Conservation (phyloP, 2,329 filamentous ascomycete species). For the Ophiocordyceps camponoti-saundersi region DNA sequence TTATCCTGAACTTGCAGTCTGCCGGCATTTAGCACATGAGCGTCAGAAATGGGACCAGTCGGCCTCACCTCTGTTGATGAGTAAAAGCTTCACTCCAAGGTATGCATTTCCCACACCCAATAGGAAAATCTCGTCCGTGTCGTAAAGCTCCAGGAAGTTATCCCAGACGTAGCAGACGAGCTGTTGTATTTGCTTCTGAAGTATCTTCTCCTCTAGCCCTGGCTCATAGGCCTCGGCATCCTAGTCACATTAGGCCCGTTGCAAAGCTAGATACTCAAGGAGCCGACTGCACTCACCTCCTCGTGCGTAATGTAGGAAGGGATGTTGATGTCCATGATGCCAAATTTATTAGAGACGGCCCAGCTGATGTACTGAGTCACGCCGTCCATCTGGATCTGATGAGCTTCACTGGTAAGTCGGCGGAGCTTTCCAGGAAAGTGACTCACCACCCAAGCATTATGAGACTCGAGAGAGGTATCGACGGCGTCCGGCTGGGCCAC, state of each 20-base stretch:
- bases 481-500: conserved; percentile 48
- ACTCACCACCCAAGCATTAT: conserved; percentile 79
- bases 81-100: conserved; percentile 62
- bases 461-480: conserved; percentile 59
- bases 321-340: conserved; percentile 81
- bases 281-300: conserved; percentile 23
- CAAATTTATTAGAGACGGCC: conserved; percentile 61
- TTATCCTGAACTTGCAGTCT: conserved; percentile 51
- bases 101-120: conserved; percentile 86
- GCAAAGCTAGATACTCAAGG: not conserved
- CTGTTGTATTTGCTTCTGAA: conserved; percentile 49
- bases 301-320: conserved; percentile 57
- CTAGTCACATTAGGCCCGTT: conserved; percentile 9
- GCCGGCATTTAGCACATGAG: conserved; percentile 4
- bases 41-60: not conserved
- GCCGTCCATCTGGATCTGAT: conserved; percentile 51
- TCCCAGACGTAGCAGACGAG: conserved; percentile 86
- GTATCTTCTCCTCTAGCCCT: conserved; percentile 23
- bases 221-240: conserved; percentile 31
- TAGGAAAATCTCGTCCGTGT: conserved; percentile 60
- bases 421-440: not conserved
- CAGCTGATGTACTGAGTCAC: conserved; percentile 70
- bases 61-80: conserved; percentile 57
- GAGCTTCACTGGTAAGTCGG: conserved; percentile 1
- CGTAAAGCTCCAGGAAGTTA: conserved; percentile 75